Evolutionary conservation across 768 basidiomycete species (phyloP).

Genomic region (Favolaschia claudopus): DNA sequence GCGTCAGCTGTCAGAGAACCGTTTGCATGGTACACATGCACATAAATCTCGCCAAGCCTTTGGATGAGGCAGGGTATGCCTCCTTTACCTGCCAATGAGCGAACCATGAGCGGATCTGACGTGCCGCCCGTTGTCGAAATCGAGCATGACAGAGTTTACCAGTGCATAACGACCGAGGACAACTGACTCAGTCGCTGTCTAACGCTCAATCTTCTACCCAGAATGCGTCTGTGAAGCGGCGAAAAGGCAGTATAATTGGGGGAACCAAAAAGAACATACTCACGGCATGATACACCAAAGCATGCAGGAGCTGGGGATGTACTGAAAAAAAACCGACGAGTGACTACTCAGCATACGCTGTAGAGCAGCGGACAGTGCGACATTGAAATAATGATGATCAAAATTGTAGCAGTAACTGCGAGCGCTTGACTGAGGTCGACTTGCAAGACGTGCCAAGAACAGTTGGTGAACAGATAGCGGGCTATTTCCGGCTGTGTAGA

Average conservation of each 20-base stretch:
- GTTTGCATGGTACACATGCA: constrained; percentile 3
- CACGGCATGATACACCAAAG: no score
- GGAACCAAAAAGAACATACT: no score
- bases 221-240: no score
- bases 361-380: constrained; percentile 12
- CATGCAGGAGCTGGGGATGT: no score
- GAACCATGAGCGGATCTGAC: constrained; percentile 15
- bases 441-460: constrained; percentile 28
- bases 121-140: constrained; percentile 23
- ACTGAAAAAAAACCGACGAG: neutral
- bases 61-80: neutral
- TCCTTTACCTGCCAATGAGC: neutral
- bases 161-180: constrained; percentile 26
- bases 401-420: constrained; percentile 3
- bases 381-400: constrained; percentile 17
- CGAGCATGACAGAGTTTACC: constrained; percentile 5
- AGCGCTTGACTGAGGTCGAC: neutral
- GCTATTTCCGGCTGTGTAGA: neutral
- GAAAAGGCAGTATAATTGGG: no score
- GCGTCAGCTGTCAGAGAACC: constrained; percentile 9
- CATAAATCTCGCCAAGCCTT: constrained; percentile 26
- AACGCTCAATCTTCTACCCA: neutral
- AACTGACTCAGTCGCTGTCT: constrained; percentile 16
- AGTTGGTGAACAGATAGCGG: neutral
- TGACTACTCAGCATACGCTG: no score